These are phyloP conservation scores for Pseudocercospora pini-densiflorae DNA, from an alignment of 2,329 filamentous ascomycete genomes.

Conservation along the genomic window DNA sequence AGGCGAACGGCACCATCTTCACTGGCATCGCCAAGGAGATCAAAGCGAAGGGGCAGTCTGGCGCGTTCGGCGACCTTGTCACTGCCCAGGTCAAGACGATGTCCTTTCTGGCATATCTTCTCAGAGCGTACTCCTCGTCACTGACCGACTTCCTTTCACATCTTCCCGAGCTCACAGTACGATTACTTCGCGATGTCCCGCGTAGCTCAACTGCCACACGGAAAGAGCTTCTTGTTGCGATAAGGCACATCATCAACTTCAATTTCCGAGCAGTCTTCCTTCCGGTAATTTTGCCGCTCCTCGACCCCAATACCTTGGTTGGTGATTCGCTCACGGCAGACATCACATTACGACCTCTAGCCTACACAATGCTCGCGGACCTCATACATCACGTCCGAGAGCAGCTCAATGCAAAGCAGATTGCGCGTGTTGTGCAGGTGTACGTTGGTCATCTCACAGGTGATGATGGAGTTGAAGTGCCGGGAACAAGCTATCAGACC, in stretches of 20 bases:
- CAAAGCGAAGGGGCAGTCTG: constrained; percentile 69
- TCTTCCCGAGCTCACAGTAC: constrained; percentile 86
- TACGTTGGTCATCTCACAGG: constrained; percentile 97
- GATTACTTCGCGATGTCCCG: constrained; percentile 90
- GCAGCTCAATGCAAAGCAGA: constrained; percentile 84
- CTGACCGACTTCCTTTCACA: constrained; percentile 85
- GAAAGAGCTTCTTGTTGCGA: constrained; percentile 94
- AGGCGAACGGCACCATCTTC: constrained; percentile 78
- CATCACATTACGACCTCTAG: constrained; percentile 91
- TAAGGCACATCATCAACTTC: constrained; percentile 98
- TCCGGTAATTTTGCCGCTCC: constrained; percentile 88
- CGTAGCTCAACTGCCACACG: constrained; percentile 90
- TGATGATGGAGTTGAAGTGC: constrained; percentile 66
- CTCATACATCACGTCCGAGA: constrained; percentile 97
- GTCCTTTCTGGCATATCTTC: constrained; percentile 94
- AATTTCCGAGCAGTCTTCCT: constrained; percentile 96
- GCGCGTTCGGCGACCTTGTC: constrained; percentile 96
- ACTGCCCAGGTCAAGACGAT: constrained; percentile 99
- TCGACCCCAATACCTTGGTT: constrained; percentile 92
- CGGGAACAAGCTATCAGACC: constrained; percentile 97
- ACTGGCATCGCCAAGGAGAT: constrained; percentile 93
- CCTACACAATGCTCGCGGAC: constrained; percentile 98
- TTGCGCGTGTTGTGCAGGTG: constrained; percentile 92
- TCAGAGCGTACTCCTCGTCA: constrained; percentile 85
- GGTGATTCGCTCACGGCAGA: constrained; percentile 96